A percentile compares a stretch with the other conserved stretches of the same genome.
These are phyloP conservation scores for Nemania sp. DNA, from an alignment of 2,329 filamentous ascomycete genomes.

Conservation along the genomic window DNA sequence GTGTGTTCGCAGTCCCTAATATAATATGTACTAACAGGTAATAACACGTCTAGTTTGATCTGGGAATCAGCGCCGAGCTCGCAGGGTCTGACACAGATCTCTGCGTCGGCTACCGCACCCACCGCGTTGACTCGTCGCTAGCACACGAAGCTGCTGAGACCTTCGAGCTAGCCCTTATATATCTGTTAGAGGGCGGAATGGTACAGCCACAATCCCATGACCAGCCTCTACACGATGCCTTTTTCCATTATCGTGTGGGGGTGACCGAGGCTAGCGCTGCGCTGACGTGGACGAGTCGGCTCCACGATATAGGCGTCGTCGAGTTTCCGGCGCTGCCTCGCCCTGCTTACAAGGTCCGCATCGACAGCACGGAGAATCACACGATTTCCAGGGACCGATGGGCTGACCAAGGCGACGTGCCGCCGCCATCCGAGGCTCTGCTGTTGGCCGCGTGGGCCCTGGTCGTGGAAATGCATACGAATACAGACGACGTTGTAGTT, in stretches of 20 bases:
- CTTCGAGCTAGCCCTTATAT: slow-evolving; percentile 1
- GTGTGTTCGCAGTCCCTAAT: not conserved
- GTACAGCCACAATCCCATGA: not conserved
- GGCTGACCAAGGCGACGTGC: not conserved
- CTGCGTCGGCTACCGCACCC: not conserved
- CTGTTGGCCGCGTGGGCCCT: not conserved
- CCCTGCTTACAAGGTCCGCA: not conserved
- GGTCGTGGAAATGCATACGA: not conserved
- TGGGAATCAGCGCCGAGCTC: not conserved
- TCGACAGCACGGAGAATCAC: not conserved
- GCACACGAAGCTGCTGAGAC: slow-evolving; percentile 1
- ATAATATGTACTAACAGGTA: not conserved
- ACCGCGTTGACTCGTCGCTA: not conserved
- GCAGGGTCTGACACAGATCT: not conserved
- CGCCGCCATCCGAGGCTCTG: not conserved
- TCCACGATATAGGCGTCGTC: not conserved
- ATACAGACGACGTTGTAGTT: not conserved
- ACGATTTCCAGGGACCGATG: slow-evolving; percentile 3
- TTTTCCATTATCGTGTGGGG: slow-evolving; percentile 1
- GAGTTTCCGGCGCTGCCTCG: not conserved
- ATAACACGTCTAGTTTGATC: not conserved
- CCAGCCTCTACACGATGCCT: not conserved
- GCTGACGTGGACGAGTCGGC: not conserved
- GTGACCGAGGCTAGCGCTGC: not conserved
- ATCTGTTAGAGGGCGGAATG: not conserved